Percentiles rank a stretch among this genome's conserved stretches.
These are phyloP conservation scores for Elsinoe fawcettii DNA, from an alignment of 2,329 filamentous ascomycete genomes.

Conservation along the genomic window DNA sequence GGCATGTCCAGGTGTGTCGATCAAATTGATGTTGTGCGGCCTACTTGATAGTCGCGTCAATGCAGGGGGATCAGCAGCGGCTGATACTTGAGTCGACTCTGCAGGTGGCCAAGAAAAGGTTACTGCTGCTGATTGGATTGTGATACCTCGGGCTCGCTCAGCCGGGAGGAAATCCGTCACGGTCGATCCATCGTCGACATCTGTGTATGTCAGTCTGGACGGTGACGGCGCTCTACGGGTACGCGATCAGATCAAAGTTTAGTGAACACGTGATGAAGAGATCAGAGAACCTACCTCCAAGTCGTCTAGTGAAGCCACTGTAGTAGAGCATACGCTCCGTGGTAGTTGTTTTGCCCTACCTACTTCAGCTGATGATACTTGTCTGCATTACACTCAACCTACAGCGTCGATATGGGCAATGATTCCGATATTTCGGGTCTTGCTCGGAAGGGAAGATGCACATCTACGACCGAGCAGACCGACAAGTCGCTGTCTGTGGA, in stretches of 20 bases:
- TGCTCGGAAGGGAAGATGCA: slow-evolving; percentile 8
- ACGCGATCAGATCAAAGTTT: background rate
- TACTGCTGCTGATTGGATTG: slow-evolving; percentile 93
- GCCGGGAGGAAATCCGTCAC: slow-evolving; percentile 95
- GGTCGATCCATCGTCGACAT: slow-evolving; percentile 93
- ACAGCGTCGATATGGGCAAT: slow-evolving; percentile 96
- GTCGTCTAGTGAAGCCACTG: slow-evolving; percentile 76
- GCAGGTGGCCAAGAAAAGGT: slow-evolving; percentile 83
- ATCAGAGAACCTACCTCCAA: slow-evolving; percentile 52
- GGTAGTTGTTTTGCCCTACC: slow-evolving; percentile 85
- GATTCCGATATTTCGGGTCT: slow-evolving; percentile 89
- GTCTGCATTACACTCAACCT: slow-evolving; percentile 24
- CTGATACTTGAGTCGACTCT: slow-evolving; percentile 23
- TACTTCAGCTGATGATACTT: slow-evolving; percentile 13
- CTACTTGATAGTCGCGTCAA: slow-evolving; percentile 37
- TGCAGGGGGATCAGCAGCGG: background rate
- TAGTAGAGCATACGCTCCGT: slow-evolving; percentile 99
- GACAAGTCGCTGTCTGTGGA: background rate
- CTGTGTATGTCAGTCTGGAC: slow-evolving; percentile 32
- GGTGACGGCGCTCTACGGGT: background rate
- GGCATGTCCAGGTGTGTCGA: slow-evolving; percentile 93
- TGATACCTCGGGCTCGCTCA: slow-evolving; percentile 86
- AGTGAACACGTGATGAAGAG: background rate
- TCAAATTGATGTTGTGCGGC: slow-evolving; percentile 73
- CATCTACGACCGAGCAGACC: slow-evolving; percentile 5